phyloP scores from a whole-genome alignment of 1,284 basidiomycete species.

The Fomitiporia mediterranea region DNA sequence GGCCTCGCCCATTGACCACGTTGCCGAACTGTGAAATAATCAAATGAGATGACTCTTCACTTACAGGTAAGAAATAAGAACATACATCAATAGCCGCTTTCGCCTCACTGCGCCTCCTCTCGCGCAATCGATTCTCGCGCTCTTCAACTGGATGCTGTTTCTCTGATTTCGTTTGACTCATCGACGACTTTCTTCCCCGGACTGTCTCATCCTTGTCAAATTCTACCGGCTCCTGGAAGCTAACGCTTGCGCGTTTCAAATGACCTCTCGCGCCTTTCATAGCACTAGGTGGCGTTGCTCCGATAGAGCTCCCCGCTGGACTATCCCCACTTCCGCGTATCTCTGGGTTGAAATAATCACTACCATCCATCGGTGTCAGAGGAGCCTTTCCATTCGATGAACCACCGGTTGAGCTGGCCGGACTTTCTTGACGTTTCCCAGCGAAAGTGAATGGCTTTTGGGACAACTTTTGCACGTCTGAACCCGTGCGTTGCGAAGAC shows the following conservation, averaged over 20 bases:
- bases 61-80: conserved; percentile 22
- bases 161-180: neutral
- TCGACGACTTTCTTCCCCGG: conserved; percentile 9
- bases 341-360: conserved; percentile 19
- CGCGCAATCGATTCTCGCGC: conserved; percentile 33
- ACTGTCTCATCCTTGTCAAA: conserved; percentile 15
- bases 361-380: conserved; percentile 27
- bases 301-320: conserved; percentile 11
- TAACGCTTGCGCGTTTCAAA: conserved; percentile 18
- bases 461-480: neutral
- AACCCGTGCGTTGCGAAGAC: neutral
- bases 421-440: conserved; percentile 23
- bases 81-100: conserved; percentile 75
- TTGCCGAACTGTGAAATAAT: conserved; percentile 59
- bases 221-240: conserved; percentile 17
- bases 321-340: conserved; percentile 14
- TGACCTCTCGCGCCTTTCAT: conserved; percentile 19
- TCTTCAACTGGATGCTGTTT: conserved; percentile 6
- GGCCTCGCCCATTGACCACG: conserved; percentile 69
- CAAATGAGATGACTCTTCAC: conserved; percentile 7
- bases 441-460: conserved; percentile 9
- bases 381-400: conserved; percentile 27
- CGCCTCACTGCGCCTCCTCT: conserved; percentile 51
- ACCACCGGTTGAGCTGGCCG: conserved; percentile 27
- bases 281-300: conserved; percentile 14